phyloP scores from a whole-genome alignment of 306 rosid species.

The Macrotyloma uniflorum region DNA sequence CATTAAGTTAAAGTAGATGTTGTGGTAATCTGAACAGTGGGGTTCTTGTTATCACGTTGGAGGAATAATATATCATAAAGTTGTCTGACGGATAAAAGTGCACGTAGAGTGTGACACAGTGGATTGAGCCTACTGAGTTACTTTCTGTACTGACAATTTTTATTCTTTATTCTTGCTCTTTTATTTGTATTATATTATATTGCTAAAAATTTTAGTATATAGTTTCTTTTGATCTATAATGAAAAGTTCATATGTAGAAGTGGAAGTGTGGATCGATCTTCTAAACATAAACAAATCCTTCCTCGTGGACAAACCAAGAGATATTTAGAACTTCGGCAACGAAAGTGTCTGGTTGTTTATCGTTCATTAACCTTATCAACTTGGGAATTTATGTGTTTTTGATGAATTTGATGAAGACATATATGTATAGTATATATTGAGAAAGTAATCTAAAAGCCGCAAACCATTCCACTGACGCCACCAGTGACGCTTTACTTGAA shows the following conservation, averaged over 20 bases:
- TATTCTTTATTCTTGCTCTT: slow-evolving; percentile 26
- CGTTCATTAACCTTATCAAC: slow-evolving; percentile 19
- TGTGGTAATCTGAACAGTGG: slow-evolving; percentile 30
- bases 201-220: slow-evolving; percentile 29
- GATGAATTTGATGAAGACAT: slow-evolving; percentile 40
- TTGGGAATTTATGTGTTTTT: slow-evolving; percentile 29
- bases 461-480: slow-evolving; percentile 38
- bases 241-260: slow-evolving; percentile 34
- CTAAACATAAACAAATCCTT: slow-evolving; percentile 34
- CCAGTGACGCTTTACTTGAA: slow-evolving; percentile 44
- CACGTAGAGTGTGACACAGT: slow-evolving; percentile 29
- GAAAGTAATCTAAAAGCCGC: slow-evolving; percentile 39
- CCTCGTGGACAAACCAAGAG: too few relatives aligned
- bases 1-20: slow-evolving; percentile 45
- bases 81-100: slow-evolving; percentile 42
- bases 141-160: slow-evolving; percentile 39
- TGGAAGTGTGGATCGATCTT: slow-evolving; percentile 40
- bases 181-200: background rate
- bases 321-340: slow-evolving; percentile 20
- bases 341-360: slow-evolving; percentile 38
- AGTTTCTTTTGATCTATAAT: slow-evolving; percentile 26
- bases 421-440: background rate
- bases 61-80: slow-evolving; percentile 38
- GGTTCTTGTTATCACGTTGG: slow-evolving; percentile 36
- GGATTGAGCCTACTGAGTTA: slow-evolving; percentile 23